phyloP scores from a whole-genome alignment of 306 rosid species.

The Alnus glutinosa region DNA sequence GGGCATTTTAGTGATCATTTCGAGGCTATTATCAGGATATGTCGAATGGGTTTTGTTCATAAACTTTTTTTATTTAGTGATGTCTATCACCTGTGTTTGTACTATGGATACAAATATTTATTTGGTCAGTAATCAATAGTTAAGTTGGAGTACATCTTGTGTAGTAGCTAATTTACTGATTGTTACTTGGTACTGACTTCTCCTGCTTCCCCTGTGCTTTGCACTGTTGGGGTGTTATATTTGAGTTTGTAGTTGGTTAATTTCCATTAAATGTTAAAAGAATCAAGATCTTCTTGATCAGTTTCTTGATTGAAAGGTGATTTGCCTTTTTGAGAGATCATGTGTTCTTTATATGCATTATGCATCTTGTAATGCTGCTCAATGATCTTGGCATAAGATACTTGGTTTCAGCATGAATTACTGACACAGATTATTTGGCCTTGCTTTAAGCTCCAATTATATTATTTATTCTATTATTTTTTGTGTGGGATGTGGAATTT shows the following conservation, averaged over 20 bases:
- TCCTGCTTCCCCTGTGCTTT: background rate
- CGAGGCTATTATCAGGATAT: background rate
- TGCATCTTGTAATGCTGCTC: background rate
- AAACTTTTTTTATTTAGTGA: background rate
- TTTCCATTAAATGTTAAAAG: background rate
- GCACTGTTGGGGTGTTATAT: background rate
- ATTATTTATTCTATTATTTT: constrained; percentile 13
- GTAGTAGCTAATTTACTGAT: background rate
- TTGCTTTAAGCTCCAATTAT: constrained; percentile 20
- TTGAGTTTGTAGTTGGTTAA: background rate
- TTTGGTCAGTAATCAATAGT: background rate
- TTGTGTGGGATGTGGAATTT: constrained; percentile 24
- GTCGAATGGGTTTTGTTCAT: background rate
- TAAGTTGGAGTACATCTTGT: background rate
- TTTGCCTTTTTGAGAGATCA: background rate
- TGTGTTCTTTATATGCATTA: background rate
- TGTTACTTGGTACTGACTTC: background rate
- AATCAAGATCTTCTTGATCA: background rate
- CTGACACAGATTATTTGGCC: background rate
- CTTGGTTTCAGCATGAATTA: background rate
- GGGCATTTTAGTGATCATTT: constrained; percentile 9
- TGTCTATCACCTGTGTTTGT: background rate
- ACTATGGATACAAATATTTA: background rate
- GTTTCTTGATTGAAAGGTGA: background rate
- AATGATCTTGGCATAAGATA: background rate